Base-by-base conservation (phyloP, 2,329 filamentous ascomycete genomes). In the Trichophyton mentagrophytes region DNA sequence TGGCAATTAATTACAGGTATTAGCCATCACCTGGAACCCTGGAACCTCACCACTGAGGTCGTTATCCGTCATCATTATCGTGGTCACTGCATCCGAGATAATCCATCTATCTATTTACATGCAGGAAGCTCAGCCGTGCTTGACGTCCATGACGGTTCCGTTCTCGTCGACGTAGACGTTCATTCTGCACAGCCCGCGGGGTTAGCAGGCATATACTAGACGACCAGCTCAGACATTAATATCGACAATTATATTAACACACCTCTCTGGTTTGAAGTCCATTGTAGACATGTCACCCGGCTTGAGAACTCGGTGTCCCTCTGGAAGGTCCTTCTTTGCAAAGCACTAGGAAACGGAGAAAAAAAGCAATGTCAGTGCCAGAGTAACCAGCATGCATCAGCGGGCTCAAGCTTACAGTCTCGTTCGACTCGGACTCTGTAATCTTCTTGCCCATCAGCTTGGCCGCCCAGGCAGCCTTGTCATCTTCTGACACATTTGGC, bases 371-470 rank as follows among this genome's bases (percentile, higher is more conserved):
- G 46, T 60, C 49, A 60, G 61, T 40, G 6, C 30, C 25, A 15
- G 22, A n/a, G 47, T 20, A 27, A 47, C 44, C n/a, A 13, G 44
- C 44, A 27, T 53, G 49, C 49, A 53, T 53, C 22, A 4, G 20
- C 20, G 30, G 20, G 25, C n/a, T n/a, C n/a, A 9, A 36, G 33
- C 55, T 22, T 33, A 59, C 57, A 15, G 57, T 63, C 56, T 64
- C 70, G n/a, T 64, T 70, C 3, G 66, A 22, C 33, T 33, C 63
- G 2, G 66, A 63, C 1, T 77, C 73, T 42, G 70, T 71, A 46
- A 79, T 69, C 59, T 72, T 77, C 70, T 79, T 79, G 58, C 77
- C 77, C 55, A 75, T 69, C 36, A 79, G 69, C 66, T 78, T 78
- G 53, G 67, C 70, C 58, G 71, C 67, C 77, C 77, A 79, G 58